phyloP scores from a whole-genome alignment of 768 basidiomycete species.

The Tulasnella calospora region DNA sequence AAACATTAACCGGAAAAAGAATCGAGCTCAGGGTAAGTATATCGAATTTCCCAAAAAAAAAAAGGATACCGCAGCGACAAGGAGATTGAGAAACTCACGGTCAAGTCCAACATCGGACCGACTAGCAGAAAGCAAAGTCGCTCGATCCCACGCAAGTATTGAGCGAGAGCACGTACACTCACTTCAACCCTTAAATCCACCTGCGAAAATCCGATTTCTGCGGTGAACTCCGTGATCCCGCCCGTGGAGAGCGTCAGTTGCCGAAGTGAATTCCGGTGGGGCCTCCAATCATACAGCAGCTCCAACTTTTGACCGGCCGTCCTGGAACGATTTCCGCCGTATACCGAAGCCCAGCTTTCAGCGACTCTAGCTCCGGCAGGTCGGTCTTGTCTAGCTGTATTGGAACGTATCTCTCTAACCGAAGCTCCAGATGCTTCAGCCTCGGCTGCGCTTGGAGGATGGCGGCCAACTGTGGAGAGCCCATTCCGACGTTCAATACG shows the following conservation, averaged over 20 bases:
- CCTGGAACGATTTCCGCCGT: not conserved
- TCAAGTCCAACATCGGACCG: not conserved
- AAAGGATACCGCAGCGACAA: not conserved
- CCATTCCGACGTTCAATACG: not conserved
- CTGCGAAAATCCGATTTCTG: not conserved
- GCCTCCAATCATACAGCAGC: not conserved
- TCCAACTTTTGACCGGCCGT: not conserved
- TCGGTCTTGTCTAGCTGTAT: not conserved
- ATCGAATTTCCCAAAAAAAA: not conserved
- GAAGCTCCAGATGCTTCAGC: not conserved
- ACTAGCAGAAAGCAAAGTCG: not conserved
- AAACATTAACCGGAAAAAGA: not conserved
- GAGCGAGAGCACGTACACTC: not conserved
- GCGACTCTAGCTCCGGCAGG: not conserved
- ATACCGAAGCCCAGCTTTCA: not conserved
- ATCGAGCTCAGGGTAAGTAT: not conserved
- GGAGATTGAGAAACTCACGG: not conserved
- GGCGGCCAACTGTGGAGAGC: not conserved
- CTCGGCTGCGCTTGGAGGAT: not conserved
- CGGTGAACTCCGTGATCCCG: not conserved
- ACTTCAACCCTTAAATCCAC: not conserved
- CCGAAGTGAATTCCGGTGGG: not conserved
- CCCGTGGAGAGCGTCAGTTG: not conserved
- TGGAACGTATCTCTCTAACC: not conserved
- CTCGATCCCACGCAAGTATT: not conserved